Evolutionary conservation across 176 grass and related monocot species (phyloP), one percentile per base, ranked within the genome.

Genomic region (Melocanna baccifera): DNA sequence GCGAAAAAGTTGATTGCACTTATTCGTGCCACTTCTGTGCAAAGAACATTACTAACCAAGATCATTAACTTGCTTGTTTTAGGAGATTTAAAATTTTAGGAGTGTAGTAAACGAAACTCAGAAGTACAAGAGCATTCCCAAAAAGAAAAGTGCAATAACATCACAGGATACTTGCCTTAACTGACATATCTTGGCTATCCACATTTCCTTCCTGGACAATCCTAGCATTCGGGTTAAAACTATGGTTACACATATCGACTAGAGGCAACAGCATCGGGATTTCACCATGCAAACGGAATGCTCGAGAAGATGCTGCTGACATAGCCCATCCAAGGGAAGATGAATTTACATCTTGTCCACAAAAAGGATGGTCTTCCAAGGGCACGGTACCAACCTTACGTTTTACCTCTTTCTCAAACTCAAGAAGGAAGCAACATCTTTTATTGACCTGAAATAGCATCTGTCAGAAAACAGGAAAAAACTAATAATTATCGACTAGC

Each of bases 201-300:
- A 85, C 75, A 92, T 90, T 82, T 86, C 88, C 83, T 65, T 95
- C 89, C 75, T 98, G 96, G 67, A 96, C 85, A 89, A 96, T 98
- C 87, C 77, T 67, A 56, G 93, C 93, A 87, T 92, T 99, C 6
- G 93, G 93, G 37, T 71, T 85, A 85, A 95, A 94, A 80, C 89
- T 95, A 83, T 99, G 96, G 78, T 99, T 99, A 73, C 96, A 99
- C 96, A 99, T 96, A 87, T 99, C 96, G 77, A 99, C 89, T 36
- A 99, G 83, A 57, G 96, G 96, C 83, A 99, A 87, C 63, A 99
- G n/a, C 93, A 96, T 99, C 22, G 91, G 93, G 62, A 91, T 87
- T 87, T 94, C 91, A 68, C 93, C 93, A 87, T 96, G 91, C 78
- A 99, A 81, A 59, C 87, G 87, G 81, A 99, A 99, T 67, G 96